Evolutionary conservation across 768 basidiomycete species (phyloP).

Genomic region (Tephrocybe sp.): DNA sequence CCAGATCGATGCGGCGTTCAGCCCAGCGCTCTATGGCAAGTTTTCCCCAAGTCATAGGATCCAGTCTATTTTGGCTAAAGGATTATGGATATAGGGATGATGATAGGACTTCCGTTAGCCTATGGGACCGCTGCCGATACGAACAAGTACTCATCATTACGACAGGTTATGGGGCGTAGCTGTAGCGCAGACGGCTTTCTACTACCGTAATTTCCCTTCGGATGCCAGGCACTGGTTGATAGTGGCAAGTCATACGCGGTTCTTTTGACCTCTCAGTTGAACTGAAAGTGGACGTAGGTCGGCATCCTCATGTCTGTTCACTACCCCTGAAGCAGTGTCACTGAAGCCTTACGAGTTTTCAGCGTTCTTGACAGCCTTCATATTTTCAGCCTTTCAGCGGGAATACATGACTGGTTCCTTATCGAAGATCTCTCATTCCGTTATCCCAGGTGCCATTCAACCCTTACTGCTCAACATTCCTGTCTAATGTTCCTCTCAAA

Average conservation of each 20-base stretch:
- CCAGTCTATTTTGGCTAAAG: no score
- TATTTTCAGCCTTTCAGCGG: constrained; percentile 1
- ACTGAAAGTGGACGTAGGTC: neutral
- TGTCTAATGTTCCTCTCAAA: neutral
- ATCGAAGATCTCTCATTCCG: neutral
- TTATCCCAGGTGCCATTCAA: neutral
- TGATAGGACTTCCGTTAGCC: neutral
- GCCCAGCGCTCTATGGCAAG: constrained; percentile 4
- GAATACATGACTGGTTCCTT: constrained; percentile 5
- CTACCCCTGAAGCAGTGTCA: neutral
- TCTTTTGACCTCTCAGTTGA: neutral
- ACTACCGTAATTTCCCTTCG: neutral
- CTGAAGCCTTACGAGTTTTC: neutral
- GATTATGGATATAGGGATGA: neutral
- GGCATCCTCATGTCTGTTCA: neutral
- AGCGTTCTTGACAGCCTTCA: constrained; percentile 1
- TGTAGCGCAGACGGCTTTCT: constrained; percentile 1
- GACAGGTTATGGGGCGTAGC: neutral
- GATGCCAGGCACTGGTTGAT: constrained; percentile 1
- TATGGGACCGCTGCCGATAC: no score
- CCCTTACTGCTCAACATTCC: neutral
- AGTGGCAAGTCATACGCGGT: neutral
- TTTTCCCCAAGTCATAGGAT: neutral
- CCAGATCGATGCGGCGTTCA: constrained; percentile 4
- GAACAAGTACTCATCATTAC: neutral